Conservation (phyloP, 208 protist genomes). For the Jaenimonas drosophilae region DNA sequence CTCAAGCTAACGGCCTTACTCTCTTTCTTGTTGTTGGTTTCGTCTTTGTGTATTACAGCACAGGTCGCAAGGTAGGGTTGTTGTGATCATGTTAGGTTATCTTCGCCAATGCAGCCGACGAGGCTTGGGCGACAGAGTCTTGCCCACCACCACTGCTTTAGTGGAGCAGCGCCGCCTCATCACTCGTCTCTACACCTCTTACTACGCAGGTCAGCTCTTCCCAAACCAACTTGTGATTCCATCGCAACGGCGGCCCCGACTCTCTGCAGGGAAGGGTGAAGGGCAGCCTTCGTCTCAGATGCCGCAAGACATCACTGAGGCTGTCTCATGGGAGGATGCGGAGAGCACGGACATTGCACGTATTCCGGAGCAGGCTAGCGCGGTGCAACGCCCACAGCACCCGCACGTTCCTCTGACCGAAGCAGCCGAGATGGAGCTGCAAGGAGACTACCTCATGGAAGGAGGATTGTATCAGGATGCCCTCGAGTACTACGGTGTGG, state of each 20-base stretch:
- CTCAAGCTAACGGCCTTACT: neutral
- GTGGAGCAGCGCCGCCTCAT: constrained; percentile 32
- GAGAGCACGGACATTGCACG: constrained; percentile 49
- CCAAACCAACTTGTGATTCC: constrained; percentile 68
- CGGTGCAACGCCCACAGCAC: constrained; percentile 6
- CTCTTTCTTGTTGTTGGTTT: neutral
- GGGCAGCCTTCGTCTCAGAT: neutral
- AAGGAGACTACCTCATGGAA: constrained; percentile 79
- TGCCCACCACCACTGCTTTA: constrained; percentile 11
- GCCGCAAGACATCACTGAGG: constrained; percentile 7
- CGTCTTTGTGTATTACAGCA: neutral
- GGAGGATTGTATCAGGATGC: constrained; percentile 79
- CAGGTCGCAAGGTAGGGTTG: neutral
- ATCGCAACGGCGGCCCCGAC: constrained; percentile 29
- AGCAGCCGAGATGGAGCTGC: constrained; percentile 79
- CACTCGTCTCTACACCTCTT: constrained; percentile 84
- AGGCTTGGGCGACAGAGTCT: neutral
- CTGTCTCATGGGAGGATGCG: constrained; percentile 52
- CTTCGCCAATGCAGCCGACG: no score
- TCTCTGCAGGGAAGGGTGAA: neutral
- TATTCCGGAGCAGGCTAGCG: neutral
- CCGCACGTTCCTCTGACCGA: constrained; percentile 75
- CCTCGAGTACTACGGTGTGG: constrained; percentile 82
- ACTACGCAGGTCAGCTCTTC: constrained; percentile 60
- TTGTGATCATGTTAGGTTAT: no score